Base-by-base conservation (phyloP, 2,329 filamentous ascomycete genomes). In the Clonostachys rhizophaga region DNA sequence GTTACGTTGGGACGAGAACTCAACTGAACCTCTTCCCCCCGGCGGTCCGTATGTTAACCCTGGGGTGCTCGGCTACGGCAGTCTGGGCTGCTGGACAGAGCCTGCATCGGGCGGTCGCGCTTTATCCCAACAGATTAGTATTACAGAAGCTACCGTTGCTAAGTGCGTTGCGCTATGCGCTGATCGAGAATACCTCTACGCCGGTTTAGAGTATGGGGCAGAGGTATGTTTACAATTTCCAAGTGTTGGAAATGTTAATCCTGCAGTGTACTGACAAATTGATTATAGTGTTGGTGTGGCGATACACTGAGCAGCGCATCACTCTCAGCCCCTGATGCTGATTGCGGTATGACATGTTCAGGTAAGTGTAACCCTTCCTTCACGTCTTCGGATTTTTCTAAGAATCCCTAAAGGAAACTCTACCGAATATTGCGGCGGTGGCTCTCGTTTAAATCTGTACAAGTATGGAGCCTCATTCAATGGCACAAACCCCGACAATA, bases 41-140 rank as follows among this genome's bases (percentile, higher is more conserved):
- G 13, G 50, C 3, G 57, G 48, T 2, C 63, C 65, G 1, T 50
- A 54, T 8, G 62, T 67, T 4, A 74, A 74, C 50, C 66, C 67
- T 1, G 67, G 67, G 1, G 63, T 66, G 0, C 50, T 50, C 2
- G 64, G 63, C 0, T 71, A 68, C 41, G 50, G 43, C 1, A 67
- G 62, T 40, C 57, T 69, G 6, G 68, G 67, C 6, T 71, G 68
- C 14, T 68, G 66, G 20, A 69, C 66, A 0, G 68, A 71, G 30
- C 60, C 56, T 1, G 59, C 58, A 0, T 49, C 50, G 1, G 56
- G 55, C 2, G 24, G 2, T 30, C 56, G 68, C 17, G 67, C 68
- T 8, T 58, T 71, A 1, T 49, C 60, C 1, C 57, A 59, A 11
- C 57, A 53, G 0, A 50, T 49, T 12, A 47, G 47, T 0, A 57